Percentiles rank a stretch among this genome's conserved stretches.
Evolutionary conservation across 345 rosid genomes (phyloP).

Genomic region (Camelina laxa): DNA sequence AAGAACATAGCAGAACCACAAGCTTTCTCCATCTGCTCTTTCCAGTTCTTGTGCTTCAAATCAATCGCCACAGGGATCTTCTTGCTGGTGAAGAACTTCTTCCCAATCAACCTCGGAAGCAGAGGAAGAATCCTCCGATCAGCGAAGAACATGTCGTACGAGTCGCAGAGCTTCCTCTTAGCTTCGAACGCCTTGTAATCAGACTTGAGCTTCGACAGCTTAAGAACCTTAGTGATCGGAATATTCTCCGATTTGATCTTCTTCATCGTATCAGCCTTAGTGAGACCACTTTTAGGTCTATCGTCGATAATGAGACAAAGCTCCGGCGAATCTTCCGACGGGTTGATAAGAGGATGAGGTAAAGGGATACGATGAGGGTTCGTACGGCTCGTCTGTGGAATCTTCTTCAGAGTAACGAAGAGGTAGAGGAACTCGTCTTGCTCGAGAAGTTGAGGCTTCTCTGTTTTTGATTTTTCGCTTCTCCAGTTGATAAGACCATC

Average conservation of each 20-base stretch:
- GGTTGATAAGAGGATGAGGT: constrained; percentile 56
- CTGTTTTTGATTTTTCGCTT: constrained; percentile 48
- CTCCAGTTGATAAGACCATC: constrained; percentile 62
- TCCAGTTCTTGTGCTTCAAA: constrained; percentile 79
- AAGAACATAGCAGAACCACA: constrained; percentile 69
- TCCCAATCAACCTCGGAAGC: constrained; percentile 79
- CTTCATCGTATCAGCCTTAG: constrained; percentile 61
- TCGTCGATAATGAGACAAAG: constrained; percentile 79
- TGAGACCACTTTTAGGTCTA: constrained; percentile 64
- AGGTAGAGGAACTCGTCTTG: constrained; percentile 71
- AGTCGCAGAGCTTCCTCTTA: constrained; percentile 46
- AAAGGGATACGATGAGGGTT: constrained; percentile 60
- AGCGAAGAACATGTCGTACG: constrained; percentile 44
- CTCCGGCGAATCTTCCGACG: constrained; percentile 52
- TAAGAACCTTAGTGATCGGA: constrained; percentile 67
- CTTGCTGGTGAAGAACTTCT: constrained; percentile 70
- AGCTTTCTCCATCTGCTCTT: constrained; percentile 67
- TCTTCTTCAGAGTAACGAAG: constrained; percentile 64
- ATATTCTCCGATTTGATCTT: constrained; percentile 69
- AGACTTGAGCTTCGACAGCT: constrained; percentile 58
- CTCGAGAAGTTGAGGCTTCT: constrained; percentile 73
- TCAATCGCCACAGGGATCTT: constrained; percentile 68
- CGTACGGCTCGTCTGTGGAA: constrained; percentile 59
- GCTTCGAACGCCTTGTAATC: constrained; percentile 36
- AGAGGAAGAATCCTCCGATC: constrained; percentile 46